Evolutionary conservation across 345 rosid genomes (phyloP), one percentile per base, ranked within the genome.

Genomic region (Citrus reticulata): DNA sequence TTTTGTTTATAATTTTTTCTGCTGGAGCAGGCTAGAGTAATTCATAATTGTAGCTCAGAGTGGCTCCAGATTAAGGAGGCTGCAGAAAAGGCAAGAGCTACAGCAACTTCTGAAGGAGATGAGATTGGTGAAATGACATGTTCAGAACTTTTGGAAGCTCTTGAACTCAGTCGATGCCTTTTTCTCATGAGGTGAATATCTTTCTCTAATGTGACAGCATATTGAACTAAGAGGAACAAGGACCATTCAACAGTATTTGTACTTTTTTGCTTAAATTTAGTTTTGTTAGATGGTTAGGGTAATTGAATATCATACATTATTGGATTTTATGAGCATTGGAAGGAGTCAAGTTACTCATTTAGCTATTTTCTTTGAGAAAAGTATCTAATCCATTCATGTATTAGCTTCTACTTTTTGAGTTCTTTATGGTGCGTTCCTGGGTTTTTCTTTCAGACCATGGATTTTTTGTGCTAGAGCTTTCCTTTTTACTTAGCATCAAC

Each of bases 161-260:
- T 96, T 78, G 99, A 96, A 77, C 98, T 96, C 75, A 92, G 99
- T 68, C 91, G 98, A 73, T 96, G 99, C 84, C 98, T 96, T 85
- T 84, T 93, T 68, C 84, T 96, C 67, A 93, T 96, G 99, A 94
- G 99, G 99, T 94, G 25, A 66, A 19, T 68, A 68, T 32, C 32
- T 68, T 39, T 9, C 69, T 37, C 20, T 62, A 58, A 46, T 74
- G 70, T n/a, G 49, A 35, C n/a, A 19, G 40, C 57, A 27, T 67
- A 57, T 30, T 63, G 20, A 49, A 14, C 24, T 35, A 34, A 29
- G 71, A 29, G 70, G 60, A 22, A 49, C 30, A 32, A 11, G 51
- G 30, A 65, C 67, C 25, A 6, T 30, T 46, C 29, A 63, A 11
- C 37, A 27, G 17, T 30, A 1, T 76, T 76, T 32, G 13, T 22